Evolutionary conservation across 805 yeast genomes (phyloP).

Genomic region (Ogataea minuta): DNA sequence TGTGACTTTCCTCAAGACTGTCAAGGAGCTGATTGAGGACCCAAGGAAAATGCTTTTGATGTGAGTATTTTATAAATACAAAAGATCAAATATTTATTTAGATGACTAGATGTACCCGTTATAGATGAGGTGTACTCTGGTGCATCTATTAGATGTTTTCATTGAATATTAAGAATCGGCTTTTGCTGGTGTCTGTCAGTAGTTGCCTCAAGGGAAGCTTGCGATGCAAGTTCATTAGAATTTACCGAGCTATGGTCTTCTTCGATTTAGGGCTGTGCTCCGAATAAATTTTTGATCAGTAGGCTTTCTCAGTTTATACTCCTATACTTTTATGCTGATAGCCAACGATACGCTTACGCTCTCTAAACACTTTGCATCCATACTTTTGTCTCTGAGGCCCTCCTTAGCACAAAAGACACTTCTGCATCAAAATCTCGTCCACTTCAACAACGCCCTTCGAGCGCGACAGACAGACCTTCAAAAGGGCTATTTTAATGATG

Average conservation of each 20-base stretch:
- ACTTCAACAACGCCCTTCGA: conserved; percentile 18
- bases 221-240: too few species aligned
- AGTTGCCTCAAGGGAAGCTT: too few species aligned
- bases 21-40: conserved; percentile 96
- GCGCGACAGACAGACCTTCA: conserved; percentile 20
- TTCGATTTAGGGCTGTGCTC: background rate
- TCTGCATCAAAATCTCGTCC: conserved; percentile 14
- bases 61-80: conserved; percentile 18
- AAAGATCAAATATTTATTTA: conserved; percentile 2
- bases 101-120: background rate
- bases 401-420: conserved; percentile 13
- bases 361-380: conserved; percentile 13
- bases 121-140: too few species aligned
- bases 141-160: too few species aligned
- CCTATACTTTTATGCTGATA: background rate
- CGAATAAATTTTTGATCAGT: background rate
- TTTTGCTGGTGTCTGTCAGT: too few species aligned
- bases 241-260: too few species aligned
- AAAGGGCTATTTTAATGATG: conserved; percentile 22
- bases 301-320: too few species aligned
- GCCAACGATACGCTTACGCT: conserved; percentile 2
- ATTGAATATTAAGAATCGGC: too few species aligned
- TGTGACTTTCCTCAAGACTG: conserved; percentile 90
- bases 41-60: conserved; percentile 93
- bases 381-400: conserved; percentile 20